These are phyloP conservation scores for Globisporangium recalcitrans DNA, from an alignment of 352 stramenopile species.

Conservation along the genomic window DNA sequence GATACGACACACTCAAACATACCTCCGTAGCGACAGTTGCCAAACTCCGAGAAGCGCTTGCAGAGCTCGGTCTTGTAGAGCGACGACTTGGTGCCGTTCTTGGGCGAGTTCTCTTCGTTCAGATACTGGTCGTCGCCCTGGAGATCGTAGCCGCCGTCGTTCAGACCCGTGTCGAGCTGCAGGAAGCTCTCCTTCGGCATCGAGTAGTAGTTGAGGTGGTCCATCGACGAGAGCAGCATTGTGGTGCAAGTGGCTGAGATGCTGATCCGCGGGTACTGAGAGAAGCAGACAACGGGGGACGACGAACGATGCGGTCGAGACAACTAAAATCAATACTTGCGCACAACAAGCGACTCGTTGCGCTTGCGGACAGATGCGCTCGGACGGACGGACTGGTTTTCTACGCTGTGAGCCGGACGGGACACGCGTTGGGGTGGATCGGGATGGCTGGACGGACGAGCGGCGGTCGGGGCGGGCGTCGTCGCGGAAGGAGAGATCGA, in stretches of 20 bases:
- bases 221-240: conserved; percentile 80
- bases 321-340: conserved; percentile 7
- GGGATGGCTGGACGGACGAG: not conserved
- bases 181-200: conserved; percentile 72
- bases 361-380: not conserved
- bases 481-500: conserved; percentile 12
- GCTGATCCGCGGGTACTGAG: not conserved
- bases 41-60: conserved; percentile 85
- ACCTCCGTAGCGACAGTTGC: conserved; percentile 84
- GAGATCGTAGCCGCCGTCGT: conserved; percentile 39
- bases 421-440: not conserved
- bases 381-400: not conserved
- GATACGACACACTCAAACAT: not conserved
- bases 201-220: conserved; percentile 80
- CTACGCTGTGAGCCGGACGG: not conserved
- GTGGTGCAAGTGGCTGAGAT: conserved; percentile 3
- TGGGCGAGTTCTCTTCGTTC: conserved; percentile 79
- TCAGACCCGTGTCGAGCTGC: conserved; percentile 49
- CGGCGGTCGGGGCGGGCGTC: not conserved
- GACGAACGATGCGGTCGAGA: not conserved
- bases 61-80: conserved; percentile 87
- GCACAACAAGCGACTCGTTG: not conserved
- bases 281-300: not conserved
- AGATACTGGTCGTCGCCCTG: conserved; percentile 52
- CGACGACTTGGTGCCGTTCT: conserved; percentile 83